These are phyloP conservation scores for Spergularia marina DNA, from an alignment of 148 eudicot genomes.

Conservation along the genomic window DNA sequence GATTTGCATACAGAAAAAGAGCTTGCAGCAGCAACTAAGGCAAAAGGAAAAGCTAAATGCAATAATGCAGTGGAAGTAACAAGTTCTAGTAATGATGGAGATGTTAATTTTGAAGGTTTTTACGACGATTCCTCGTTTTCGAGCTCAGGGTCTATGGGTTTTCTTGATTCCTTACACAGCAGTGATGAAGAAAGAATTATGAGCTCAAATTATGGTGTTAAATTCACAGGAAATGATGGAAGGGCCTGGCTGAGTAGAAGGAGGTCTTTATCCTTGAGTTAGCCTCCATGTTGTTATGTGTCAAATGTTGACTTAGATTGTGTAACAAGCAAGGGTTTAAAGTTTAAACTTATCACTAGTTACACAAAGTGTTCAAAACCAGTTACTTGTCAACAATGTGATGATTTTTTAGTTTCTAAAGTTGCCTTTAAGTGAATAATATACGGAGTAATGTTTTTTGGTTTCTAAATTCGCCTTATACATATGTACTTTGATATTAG, in stretches of 20 bases:
- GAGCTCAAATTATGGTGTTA: conserved; percentile 26
- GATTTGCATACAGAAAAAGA: conserved; percentile 26
- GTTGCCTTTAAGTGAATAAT: too few species aligned
- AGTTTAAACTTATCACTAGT: too few species aligned
- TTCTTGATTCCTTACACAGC: conserved; percentile 24
- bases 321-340: too few species aligned
- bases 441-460: too few species aligned
- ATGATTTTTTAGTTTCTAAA: too few species aligned
- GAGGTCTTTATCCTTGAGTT: conserved; percentile 48
- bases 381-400: too few species aligned
- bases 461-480: too few species aligned
- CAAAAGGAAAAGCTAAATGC: conserved; percentile 40
- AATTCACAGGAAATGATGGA: conserved; percentile 29
- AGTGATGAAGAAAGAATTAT: conserved; percentile 27
- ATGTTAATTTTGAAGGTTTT: conserved; percentile 24
- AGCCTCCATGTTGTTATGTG: neutral
- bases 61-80: conserved; percentile 30
- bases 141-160: conserved; percentile 31
- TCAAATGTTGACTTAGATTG: neutral
- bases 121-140: conserved; percentile 20
- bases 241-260: conserved; percentile 42
- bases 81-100: conserved; percentile 42
- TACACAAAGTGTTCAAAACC: too few species aligned
- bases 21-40: conserved; percentile 12
- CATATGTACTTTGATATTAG: too few species aligned